Base-by-base conservation (phyloP, 2,329 filamentous ascomycete genomes). In the Epichloe sp. region DNA sequence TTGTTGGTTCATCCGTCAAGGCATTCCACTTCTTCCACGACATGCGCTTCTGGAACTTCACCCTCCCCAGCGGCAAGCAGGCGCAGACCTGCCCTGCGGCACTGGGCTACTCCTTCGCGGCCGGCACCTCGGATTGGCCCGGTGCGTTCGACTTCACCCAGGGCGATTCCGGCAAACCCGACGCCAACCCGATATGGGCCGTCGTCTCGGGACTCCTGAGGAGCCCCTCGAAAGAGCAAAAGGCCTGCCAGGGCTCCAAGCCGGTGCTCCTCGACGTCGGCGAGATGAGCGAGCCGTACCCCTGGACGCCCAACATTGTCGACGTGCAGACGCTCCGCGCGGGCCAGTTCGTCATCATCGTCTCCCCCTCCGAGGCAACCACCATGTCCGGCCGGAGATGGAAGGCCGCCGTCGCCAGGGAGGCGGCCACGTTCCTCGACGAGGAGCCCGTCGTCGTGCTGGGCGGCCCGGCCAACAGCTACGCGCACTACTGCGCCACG, bases 81-180 rank as follows among this genome's bases (percentile, higher is more conserved):
- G 86, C 82, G 6, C 74, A 70, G 47, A 95, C 90, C 0, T 97
- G 91, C 59, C 84, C 89, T 3, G 90, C 90, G 0, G 88, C 89
- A 0, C 71, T 97, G 53, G 91, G 91, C 5, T 95, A 93, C 63
- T 90, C 86, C 0, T 97, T 97, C 63, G 91, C 91, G 0, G 91
- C 87, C 1, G 91, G 91, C 11, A 97, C 91, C 0, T 87, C 88
- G 0, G 91, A 97, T 64, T 88, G 91, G 5, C 90, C 91, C 0
- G 91, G 91, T 0, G 82, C 82, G 0, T 95, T 95, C 60, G 91
- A 97, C 67, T 96, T 97, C 64, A 93, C 87, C 1, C 91, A 97
- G 63, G 90, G 89, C 57, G 79, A 86, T 56, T 79, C 81, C 0
- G 83, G 82, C 35, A 73, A 79, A n/a, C 83, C 88, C 41, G 78